Percentiles rank a stretch among this genome's conserved stretches.
Conservation (phyloP, 768 basidiomycete species). For the Termitomyces bulborhizus region DNA sequence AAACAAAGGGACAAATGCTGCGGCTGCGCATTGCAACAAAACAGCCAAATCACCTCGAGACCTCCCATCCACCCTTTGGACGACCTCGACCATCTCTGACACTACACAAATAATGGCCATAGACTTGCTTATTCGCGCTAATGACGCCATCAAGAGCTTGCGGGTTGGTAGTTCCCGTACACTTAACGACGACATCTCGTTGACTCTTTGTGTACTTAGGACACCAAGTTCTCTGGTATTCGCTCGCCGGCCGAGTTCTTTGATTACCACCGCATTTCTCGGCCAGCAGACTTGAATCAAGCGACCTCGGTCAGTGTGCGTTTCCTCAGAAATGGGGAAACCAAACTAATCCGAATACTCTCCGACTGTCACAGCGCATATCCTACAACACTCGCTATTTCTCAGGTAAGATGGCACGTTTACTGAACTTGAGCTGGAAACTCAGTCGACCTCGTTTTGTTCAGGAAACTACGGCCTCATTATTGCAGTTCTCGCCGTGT, state of each 20-base stretch:
- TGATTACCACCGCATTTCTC: constrained; percentile 76
- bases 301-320: constrained; percentile 63
- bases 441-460: constrained; percentile 5
- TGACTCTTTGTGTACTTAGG: constrained; percentile 34
- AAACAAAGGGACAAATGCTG: constrained; percentile 16
- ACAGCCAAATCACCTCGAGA: neutral
- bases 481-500: constrained; percentile 71
- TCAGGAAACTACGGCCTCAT: constrained; percentile 86
- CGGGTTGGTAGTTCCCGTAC: constrained; percentile 40
- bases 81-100: constrained; percentile 7
- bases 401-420: constrained; percentile 42
- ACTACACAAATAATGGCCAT: constrained; percentile 30
- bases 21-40: constrained; percentile 4
- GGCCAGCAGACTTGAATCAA: constrained; percentile 74
- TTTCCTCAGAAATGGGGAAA: neutral
- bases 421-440: neutral
- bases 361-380: constrained; percentile 54
- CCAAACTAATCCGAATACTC: neutral
- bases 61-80: constrained; percentile 3
- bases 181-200: neutral
- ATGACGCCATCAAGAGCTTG: constrained; percentile 63
- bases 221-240: constrained; percentile 71
- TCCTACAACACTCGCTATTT: constrained; percentile 93
- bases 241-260: constrained; percentile 76
- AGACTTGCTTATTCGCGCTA: constrained; percentile 61